Percentiles rank a stretch among this genome's conserved stretches.
Conservation (phyloP, 2,329 filamentous ascomycete genomes). For the Colletotrichum gloeosporioides region DNA sequence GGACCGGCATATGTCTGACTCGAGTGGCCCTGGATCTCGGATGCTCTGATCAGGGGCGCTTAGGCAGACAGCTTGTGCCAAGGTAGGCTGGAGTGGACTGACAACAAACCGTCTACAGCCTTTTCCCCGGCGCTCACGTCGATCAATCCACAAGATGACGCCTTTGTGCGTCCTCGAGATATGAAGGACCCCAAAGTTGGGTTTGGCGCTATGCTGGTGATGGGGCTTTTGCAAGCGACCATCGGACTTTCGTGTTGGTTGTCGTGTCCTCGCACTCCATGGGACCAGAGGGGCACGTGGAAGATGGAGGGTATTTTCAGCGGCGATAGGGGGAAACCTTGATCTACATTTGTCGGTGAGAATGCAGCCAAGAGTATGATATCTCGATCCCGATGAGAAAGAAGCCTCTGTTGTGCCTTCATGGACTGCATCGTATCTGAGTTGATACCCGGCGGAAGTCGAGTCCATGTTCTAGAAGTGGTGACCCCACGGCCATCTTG, state of each 20-base stretch:
- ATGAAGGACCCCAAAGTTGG: neutral
- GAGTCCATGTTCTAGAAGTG: neutral
- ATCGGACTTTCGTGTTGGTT: neutral
- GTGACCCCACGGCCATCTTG: neutral
- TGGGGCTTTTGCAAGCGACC: neutral
- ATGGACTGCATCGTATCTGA: neutral
- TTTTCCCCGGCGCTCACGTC: neutral
- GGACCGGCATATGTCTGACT: neutral
- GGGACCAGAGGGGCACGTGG: neutral
- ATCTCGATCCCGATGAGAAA: neutral
- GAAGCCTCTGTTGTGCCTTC: neutral
- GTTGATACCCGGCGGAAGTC: neutral
- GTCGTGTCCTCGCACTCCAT: neutral
- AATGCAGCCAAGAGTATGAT: neutral
- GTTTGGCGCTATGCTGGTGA: neutral
- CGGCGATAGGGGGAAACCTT: neutral
- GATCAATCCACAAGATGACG: neutral
- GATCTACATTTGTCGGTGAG: neutral
- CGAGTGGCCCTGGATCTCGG: neutral
- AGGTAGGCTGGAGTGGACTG: neutral
- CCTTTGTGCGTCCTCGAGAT: neutral
- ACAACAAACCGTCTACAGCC: neutral
- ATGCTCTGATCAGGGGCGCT: slow-evolving; percentile 1
- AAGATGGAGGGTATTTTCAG: neutral
- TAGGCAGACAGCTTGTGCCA: neutral